Evolutionary conservation across 805 yeast genomes (phyloP), one percentile per base, ranked within the genome.

Genomic region (Cyberlindnera americana): DNA sequence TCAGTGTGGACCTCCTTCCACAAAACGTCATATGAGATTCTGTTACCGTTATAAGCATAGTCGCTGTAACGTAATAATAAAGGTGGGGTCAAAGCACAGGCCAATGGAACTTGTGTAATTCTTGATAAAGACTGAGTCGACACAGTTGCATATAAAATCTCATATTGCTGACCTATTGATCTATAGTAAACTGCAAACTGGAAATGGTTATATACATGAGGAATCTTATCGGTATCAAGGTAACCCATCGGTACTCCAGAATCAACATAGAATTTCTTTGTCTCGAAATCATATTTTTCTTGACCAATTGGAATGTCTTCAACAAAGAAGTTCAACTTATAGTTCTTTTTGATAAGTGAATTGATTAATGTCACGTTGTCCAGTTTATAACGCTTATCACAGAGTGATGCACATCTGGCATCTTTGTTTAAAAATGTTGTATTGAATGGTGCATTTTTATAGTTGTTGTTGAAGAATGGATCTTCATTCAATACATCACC

Each of bases 221-320:
- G 59, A 23, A 57, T 47, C 31, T 52, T 54, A 27, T 59, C 54
- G 11, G 44, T 24, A 24, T 59, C 64, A 2, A 49, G 18, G 35
- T 57, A 59, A 5, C 64, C 64, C 35, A 59, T 13, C 14, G 64
- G 62, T 12, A 54, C 50, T 28, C 59, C 60, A n/a, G 43, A 34
- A 15, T 54, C 54, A 11, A 59, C 43, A 35, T 58, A 59, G 27
- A 52, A 58, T 27, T 40, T 49, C 9, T 48, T 46, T 1, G 59
- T 52, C 37, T 57, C 57, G 5, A 51, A 44, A 32, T 59, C 64
- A 25, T 46, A 59, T 22, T 42, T 40, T 35, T 58, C 61, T 24
- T 49, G 53, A 17, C 64, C 62, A 10, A 59, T 49, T 15, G 62
- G 62, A n/a, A 56, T 33, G 24, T 53, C 62, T 28, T 55, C 62